phyloP scores from a whole-genome alignment of 495 filamentous ascomycete species.

The Articulospora tetracladia region DNA sequence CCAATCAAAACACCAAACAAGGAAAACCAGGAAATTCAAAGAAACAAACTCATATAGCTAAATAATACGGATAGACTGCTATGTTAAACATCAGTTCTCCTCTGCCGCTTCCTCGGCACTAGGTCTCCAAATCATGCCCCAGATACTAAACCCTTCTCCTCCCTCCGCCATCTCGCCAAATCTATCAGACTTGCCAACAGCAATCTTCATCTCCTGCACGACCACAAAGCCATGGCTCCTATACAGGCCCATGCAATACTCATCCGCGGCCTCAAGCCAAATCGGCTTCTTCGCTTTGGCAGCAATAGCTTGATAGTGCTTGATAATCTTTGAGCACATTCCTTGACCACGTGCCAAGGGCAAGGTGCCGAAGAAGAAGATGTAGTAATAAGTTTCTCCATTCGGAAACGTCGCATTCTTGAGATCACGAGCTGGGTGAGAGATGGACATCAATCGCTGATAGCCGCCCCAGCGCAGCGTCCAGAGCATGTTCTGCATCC shows the following conservation, averaged over 20 bases:
- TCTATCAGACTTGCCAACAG: constrained; percentile 11
- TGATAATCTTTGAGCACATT: constrained; percentile 9
- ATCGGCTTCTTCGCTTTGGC: constrained; percentile 10
- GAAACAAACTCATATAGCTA: no score
- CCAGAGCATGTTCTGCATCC: constrained; percentile 9
- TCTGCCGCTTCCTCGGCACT: no score
- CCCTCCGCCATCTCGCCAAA: neutral
- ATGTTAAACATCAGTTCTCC: no score
- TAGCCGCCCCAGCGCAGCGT: constrained; percentile 9
- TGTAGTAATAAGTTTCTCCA: constrained; percentile 13
- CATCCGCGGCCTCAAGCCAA: constrained; percentile 17
- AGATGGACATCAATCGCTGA: neutral
- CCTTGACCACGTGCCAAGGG: neutral
- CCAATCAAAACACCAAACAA: no score
- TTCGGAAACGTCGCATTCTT: neutral
- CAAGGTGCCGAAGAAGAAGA: constrained; percentile 11
- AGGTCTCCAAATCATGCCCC: constrained; percentile 18
- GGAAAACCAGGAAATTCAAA: no score
- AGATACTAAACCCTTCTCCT: constrained; percentile 15
- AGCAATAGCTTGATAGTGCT: constrained; percentile 7
- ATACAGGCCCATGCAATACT: constrained; percentile 4
- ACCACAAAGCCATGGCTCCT: constrained; percentile 10
- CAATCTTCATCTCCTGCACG: constrained; percentile 6
- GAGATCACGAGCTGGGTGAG: neutral
- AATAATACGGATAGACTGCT: no score